phyloP scores from a whole-genome alignment of 2,329 filamentous ascomycete species.

The Talaromyces sp. region DNA sequence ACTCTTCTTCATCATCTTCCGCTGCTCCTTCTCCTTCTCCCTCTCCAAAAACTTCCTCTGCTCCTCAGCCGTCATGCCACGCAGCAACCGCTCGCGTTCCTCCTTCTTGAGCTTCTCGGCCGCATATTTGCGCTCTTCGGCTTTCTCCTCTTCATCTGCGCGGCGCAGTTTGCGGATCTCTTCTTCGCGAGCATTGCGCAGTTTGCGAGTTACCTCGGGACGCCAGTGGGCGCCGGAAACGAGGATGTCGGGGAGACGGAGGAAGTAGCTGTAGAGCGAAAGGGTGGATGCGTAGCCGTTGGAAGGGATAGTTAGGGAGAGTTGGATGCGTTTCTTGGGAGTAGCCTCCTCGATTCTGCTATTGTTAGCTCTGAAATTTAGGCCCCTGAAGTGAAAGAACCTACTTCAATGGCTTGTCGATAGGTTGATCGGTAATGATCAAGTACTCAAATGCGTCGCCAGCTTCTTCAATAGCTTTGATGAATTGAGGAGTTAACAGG shows the following conservation, averaged over 20 bases:
- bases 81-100: conserved; percentile 81
- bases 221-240: conserved; percentile 79
- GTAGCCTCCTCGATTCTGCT: conserved; percentile 67
- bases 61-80: conserved; percentile 72
- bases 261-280: conserved; percentile 75
- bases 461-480: conserved; percentile 72
- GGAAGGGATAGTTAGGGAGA: conserved; percentile 69
- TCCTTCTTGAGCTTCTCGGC: conserved; percentile 70
- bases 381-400: neutral
- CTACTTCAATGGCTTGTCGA: conserved; percentile 80
- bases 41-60: conserved; percentile 83
- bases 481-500: conserved; percentile 81
- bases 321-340: conserved; percentile 81
- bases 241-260: conserved; percentile 80
- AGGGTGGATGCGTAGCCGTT: conserved; percentile 63
- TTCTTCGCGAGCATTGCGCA: conserved; percentile 75
- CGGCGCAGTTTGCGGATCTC: conserved; percentile 76
- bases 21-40: conserved; percentile 70
- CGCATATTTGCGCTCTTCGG: conserved; percentile 55
- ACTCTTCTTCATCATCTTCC: conserved; percentile 60
- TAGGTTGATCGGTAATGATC: conserved; percentile 83
- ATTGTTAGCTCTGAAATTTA: no score
- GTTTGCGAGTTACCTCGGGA: conserved; percentile 80
- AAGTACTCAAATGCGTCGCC: conserved; percentile 82
- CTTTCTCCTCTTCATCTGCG: conserved; percentile 67